These are phyloP conservation scores for Ceratocystis smalleyi DNA, from an alignment of 2,329 filamentous ascomycete species.

Conservation along the genomic window DNA sequence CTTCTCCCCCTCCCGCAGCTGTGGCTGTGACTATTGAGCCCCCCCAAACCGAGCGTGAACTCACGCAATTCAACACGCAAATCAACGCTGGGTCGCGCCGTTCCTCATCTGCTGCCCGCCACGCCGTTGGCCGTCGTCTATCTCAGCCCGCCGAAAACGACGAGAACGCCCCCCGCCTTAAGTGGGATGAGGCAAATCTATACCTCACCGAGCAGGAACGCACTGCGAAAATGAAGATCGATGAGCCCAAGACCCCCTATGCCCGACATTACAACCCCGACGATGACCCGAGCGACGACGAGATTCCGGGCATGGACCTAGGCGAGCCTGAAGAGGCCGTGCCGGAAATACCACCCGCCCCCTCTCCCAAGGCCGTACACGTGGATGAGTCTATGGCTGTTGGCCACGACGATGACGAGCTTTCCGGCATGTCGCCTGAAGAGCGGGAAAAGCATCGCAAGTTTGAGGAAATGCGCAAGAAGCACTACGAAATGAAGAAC, in stretches of 20 bases:
- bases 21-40: conserved; percentile 33
- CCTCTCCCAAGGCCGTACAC: conserved; percentile 49
- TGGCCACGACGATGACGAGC: conserved; percentile 40
- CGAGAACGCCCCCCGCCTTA: conserved; percentile 51
- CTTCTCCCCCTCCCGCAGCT: conserved; percentile 29
- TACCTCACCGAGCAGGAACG: conserved; percentile 95
- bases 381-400: conserved; percentile 48
- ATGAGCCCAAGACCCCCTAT: conserved; percentile 95
- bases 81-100: conserved; percentile 81
- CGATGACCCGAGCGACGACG: conserved; percentile 77
- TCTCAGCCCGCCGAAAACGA: conserved; percentile 26
- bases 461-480: conserved; percentile 85
- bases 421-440: conserved; percentile 45
- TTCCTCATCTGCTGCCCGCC: conserved; percentile 42
- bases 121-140: conserved; percentile 40
- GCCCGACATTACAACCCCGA: conserved; percentile 79
- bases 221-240: conserved; percentile 95
- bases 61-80: conserved; percentile 86
- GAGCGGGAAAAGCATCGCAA: conserved; percentile 80
- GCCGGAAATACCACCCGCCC: conserved; percentile 31
- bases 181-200: conserved; percentile 97
- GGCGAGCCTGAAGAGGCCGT: conserved; percentile 76
- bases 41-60: conserved; percentile 55
- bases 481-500: conserved; percentile 97
- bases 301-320: conserved; percentile 82